Conservation (phyloP, 2,329 filamentous ascomycete genomes). For the Xylaria sp. region DNA sequence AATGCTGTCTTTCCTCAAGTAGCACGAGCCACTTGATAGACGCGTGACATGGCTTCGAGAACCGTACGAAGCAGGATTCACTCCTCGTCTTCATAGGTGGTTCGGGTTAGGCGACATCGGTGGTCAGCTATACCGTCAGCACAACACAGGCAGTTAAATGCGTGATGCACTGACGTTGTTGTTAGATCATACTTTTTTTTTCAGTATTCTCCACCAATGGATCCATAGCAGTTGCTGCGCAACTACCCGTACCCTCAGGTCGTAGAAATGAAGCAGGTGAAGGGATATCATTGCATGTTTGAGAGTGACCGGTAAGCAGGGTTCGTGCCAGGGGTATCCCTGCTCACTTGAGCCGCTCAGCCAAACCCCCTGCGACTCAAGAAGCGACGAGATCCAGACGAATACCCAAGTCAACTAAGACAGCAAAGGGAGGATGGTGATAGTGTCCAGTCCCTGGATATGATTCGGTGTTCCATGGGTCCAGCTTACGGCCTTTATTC, state of each 20-base stretch:
- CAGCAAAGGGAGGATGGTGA: conserved; percentile 17
- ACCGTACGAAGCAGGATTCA: conserved; percentile 14
- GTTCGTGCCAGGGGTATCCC: conserved; percentile 35
- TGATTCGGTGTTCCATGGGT: conserved; percentile 34
- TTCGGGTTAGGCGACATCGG: conserved; percentile 25
- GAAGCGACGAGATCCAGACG: conserved; percentile 15
- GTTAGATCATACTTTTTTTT: conserved; percentile 13
- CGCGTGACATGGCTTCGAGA: conserved; percentile 30
- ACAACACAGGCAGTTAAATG: conserved; percentile 20
- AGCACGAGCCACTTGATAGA: conserved; percentile 21
- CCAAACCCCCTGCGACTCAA: conserved; percentile 17
- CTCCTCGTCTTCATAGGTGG: not conserved
- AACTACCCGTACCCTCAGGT: conserved; percentile 33
- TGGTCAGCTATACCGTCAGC: conserved; percentile 31
- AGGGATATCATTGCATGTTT: conserved; percentile 27
- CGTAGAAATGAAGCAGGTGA: conserved; percentile 21
- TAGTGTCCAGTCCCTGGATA: conserved; percentile 26
- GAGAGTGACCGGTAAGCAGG: conserved; percentile 35
- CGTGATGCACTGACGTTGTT: conserved; percentile 13
- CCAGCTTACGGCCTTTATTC: conserved; percentile 35
- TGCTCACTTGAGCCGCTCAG: conserved; percentile 36
- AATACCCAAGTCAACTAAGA: conserved; percentile 12
- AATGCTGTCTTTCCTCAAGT: conserved; percentile 18
- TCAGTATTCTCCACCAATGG: conserved; percentile 22
- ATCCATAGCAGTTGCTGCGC: conserved; percentile 5